Evolutionary conservation across 352 stramenopile species (phyloP), one percentile per base, ranked within the genome.

Genomic region (Pythium guiyangense): DNA sequence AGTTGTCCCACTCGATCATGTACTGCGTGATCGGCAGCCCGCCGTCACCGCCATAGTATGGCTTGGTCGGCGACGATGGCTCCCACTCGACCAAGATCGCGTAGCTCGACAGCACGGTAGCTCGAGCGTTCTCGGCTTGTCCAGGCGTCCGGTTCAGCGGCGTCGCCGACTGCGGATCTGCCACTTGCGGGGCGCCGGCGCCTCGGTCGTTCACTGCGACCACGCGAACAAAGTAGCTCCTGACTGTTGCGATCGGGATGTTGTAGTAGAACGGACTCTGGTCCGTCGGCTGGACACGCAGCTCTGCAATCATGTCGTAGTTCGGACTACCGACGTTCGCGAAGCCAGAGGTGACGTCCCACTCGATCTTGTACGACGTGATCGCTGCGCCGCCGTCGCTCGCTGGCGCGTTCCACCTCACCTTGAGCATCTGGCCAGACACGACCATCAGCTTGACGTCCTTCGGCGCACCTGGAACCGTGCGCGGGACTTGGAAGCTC

Each of bases 1-100:
- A 92, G 35, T 55, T 84, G 64, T 98, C 92, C 96, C 96, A 99
- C 60, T 99, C 95, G 20, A 99, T 74, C 67, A 98, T 87, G 71
- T 99, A 99, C 51, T 97, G 83, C 26, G 92, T 95, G 44, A 99
- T 96, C 6, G 86, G 68, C 20, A 92, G 76, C 8, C 96, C 96
- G 8, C 94, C 95, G 64, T 97, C 75, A 4, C 94, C 94, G 15
- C 92, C 90, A 63, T 92, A 99, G 18, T 86, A 88, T 5, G 80
- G 65, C 54, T 92, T 85, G 29, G 93, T 68, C 1, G 75, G 74
- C 10, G 88, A 90, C 39, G 95, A 96, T 29, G 78, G 60, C 4
- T 84, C 67, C 96, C 96, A 99, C 46, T 86, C 67, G 8, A 98
- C 84, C 9, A 97, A 71, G 26, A 99, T 89, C 25, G 94, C 84